Percentiles rank a stretch among this genome's conserved stretches.
Conservation (phyloP, 2,329 filamentous ascomycete species). For the Bipolaris bicolor region DNA sequence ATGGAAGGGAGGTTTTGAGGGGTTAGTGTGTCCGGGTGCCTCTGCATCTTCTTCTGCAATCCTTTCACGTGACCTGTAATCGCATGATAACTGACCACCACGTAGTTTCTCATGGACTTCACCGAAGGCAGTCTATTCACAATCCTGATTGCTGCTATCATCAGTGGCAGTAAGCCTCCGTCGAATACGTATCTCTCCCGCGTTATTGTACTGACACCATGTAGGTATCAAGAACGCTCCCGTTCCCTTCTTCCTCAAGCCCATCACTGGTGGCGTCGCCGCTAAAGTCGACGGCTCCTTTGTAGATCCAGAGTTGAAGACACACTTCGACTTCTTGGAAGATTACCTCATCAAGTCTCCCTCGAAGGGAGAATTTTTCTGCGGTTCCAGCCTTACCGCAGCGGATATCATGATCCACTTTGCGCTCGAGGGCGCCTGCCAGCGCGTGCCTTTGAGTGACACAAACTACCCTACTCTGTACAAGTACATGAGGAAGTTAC, state of each 20-base stretch:
- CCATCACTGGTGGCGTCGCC: slow-evolving; percentile 64
- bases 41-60: neutral
- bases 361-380: slow-evolving; percentile 58
- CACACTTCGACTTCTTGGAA: slow-evolving; percentile 60
- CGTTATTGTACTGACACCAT: slow-evolving; percentile 3
- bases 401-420: slow-evolving; percentile 62
- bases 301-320: slow-evolving; percentile 55
- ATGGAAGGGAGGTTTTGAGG: neutral
- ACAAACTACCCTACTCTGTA: slow-evolving; percentile 55
- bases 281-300: slow-evolving; percentile 54
- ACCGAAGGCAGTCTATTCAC: slow-evolving; percentile 84
- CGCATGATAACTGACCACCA: slow-evolving; percentile 40
- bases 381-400: slow-evolving; percentile 56
- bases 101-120: slow-evolving; percentile 70
- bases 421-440: slow-evolving; percentile 55
- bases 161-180: slow-evolving; percentile 55
- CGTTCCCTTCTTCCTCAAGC: slow-evolving; percentile 72
- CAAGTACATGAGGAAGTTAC: slow-evolving; percentile 54
- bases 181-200: neutral
- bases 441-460: slow-evolving; percentile 47
- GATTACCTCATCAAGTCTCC: slow-evolving; percentile 56
- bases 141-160: slow-evolving; percentile 66
- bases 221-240: slow-evolving; percentile 55
- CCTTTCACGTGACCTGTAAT: neutral
- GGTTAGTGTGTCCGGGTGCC: neutral